Conservation (phyloP, 2,329 filamentous ascomycete genomes). For the Epichloe sylvatica region DNA sequence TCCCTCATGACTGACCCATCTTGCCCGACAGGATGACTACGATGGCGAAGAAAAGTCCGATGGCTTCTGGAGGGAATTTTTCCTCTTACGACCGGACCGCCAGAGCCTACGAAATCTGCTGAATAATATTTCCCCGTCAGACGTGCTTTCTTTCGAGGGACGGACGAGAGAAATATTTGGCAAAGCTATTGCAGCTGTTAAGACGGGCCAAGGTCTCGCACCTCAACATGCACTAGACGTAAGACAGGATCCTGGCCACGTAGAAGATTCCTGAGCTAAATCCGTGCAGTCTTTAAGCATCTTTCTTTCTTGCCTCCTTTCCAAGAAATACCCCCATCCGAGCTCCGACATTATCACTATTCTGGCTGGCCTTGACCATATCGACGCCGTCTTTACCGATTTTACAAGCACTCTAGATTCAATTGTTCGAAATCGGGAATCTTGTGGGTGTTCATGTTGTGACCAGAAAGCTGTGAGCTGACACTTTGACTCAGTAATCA, state of each 20-base stretch:
- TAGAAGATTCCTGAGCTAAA: conserved; percentile 6
- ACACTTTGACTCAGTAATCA: conserved; percentile 39
- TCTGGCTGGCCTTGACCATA: conserved; percentile 74
- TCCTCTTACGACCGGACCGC: conserved; percentile 71
- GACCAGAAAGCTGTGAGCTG: background rate
- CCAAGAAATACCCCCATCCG: conserved; percentile 86
- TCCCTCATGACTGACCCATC: conserved; percentile 17
- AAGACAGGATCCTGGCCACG: conserved; percentile 18
- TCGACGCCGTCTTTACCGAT: conserved; percentile 76
- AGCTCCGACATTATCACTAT: conserved; percentile 90
- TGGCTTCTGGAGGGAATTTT: conserved; percentile 94
- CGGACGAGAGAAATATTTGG: conserved; percentile 68
- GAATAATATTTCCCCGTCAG: conserved; percentile 54
- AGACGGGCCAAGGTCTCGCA: conserved; percentile 43
- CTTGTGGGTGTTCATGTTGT: conserved; percentile 37
- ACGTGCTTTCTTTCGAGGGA: conserved; percentile 62
- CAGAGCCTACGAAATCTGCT: conserved; percentile 54
- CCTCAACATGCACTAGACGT: conserved; percentile 80
- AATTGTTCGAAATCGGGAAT: conserved; percentile 65
- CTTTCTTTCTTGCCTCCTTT: conserved; percentile 69
- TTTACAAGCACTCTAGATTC: conserved; percentile 72
- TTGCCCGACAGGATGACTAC: conserved; percentile 35
- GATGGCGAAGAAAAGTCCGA: conserved; percentile 60
- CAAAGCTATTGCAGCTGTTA: conserved; percentile 56
- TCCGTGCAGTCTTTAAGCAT: conserved; percentile 64